Evolutionary conservation across 352 stramenopile genomes (phyloP).

Genomic region (Phytophthora chlamydospora): DNA sequence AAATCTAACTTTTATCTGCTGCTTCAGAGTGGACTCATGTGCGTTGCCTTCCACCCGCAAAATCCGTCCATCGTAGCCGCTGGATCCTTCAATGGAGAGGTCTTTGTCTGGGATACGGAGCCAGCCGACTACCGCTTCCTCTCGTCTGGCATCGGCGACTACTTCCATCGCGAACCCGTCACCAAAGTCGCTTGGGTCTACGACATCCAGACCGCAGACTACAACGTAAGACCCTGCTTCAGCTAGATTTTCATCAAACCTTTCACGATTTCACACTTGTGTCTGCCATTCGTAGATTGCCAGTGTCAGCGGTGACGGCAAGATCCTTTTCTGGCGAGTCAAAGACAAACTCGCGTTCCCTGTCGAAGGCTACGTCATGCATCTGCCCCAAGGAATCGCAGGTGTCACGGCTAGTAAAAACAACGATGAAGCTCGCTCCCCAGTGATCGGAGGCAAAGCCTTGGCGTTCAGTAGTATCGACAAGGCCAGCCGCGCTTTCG

Average conservation of each 20-base stretch:
- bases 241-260: no score
- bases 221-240: conserved; percentile 51
- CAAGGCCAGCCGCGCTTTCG: conserved; percentile 74
- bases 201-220: conserved; percentile 69
- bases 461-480: conserved; percentile 69
- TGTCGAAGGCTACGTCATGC: conserved; percentile 87
- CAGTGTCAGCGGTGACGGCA: conserved; percentile 85
- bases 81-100: conserved; percentile 88
- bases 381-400: conserved; percentile 35
- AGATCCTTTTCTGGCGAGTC: conserved; percentile 86
- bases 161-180: conserved; percentile 88
- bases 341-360: conserved; percentile 88
- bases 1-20: no score
- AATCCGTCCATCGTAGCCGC: conserved; percentile 84
- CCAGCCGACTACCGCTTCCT: conserved; percentile 70
- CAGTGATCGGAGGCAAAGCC: conserved; percentile 67
- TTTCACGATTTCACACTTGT: neutral
- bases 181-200: conserved; percentile 86
- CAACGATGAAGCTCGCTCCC: conserved; percentile 11
- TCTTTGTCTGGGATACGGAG: conserved; percentile 82
- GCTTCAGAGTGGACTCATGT: conserved; percentile 91
- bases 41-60: conserved; percentile 83
- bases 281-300: conserved; percentile 42
- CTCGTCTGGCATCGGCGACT: conserved; percentile 86
- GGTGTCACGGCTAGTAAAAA: conserved; percentile 7